phyloP scores from a whole-genome alignment of 2,329 filamentous ascomycete genomes.

The Macrophomina pseudophaseolina region DNA sequence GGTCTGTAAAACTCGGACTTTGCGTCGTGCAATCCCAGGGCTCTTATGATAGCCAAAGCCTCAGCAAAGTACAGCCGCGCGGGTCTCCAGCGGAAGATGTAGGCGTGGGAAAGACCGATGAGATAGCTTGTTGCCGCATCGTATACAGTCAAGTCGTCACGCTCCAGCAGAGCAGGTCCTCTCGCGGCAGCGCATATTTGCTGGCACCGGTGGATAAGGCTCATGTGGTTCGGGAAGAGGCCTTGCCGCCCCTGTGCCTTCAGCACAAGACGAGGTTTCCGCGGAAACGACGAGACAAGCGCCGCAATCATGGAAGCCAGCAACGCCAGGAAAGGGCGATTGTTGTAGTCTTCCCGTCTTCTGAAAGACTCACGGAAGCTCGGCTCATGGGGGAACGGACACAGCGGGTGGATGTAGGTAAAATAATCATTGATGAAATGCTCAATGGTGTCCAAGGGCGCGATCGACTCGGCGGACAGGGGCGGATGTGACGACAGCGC shows the following conservation, averaged over 20 bases:
- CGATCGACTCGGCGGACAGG: constrained; percentile 70
- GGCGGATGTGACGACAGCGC: constrained; percentile 54
- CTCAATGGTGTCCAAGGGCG: constrained; percentile 69
- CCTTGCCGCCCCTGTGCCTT: constrained; percentile 69
- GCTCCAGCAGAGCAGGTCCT: constrained; percentile 63
- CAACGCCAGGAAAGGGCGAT: constrained; percentile 71
- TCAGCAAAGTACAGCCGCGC: constrained; percentile 75
- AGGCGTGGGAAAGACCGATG: constrained; percentile 68
- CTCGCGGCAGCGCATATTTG: constrained; percentile 71
- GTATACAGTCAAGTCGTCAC: constrained; percentile 60
- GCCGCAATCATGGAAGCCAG: constrained; percentile 75
- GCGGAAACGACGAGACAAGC: constrained; percentile 77
- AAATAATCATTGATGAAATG: constrained; percentile 81
- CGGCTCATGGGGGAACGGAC: constrained; percentile 78
- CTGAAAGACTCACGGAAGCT: constrained; percentile 74
- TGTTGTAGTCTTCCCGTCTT: constrained; percentile 68
- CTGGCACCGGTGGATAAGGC: constrained; percentile 73
- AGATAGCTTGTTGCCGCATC: constrained; percentile 79
- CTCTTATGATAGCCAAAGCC: constrained; percentile 70
- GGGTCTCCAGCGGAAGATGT: constrained; percentile 71
- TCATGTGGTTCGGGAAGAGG: constrained; percentile 70
- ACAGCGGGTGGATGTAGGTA: constrained; percentile 78
- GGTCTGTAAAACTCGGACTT: constrained; percentile 39
- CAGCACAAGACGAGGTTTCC: constrained; percentile 71
- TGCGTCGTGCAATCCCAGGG: constrained; percentile 68